phyloP scores from a whole-genome alignment of 2,329 filamentous ascomycete species.

The Colletotrichum phormii region DNA sequence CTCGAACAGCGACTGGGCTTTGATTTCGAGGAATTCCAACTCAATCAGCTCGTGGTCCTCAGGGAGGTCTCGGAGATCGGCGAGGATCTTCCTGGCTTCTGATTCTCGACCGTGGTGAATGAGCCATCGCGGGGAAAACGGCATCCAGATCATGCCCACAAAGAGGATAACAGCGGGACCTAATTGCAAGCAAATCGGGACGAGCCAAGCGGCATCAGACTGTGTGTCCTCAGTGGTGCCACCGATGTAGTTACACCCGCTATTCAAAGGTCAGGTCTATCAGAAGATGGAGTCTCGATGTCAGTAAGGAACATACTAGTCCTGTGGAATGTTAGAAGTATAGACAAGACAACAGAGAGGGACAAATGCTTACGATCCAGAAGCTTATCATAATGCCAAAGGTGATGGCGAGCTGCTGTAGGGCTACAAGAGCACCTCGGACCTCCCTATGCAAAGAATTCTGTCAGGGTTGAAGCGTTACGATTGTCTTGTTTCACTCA shows the following conservation, averaged over 20 bases:
- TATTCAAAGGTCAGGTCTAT: conserved; percentile 44
- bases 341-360: neutral
- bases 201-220: conserved; percentile 77
- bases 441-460: conserved; percentile 43
- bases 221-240: conserved; percentile 61
- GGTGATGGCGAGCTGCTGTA: conserved; percentile 65
- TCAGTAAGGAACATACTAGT: neutral
- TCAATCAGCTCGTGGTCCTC: conserved; percentile 75
- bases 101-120: conserved; percentile 76
- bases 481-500: conserved; percentile 36
- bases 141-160: conserved; percentile 82
- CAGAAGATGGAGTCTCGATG: too few relatives aligned
- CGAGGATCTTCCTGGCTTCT: conserved; percentile 73
- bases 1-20: conserved; percentile 82
- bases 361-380: conserved; percentile 59
- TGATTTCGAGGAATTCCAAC: conserved; percentile 86
- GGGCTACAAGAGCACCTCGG: conserved; percentile 56
- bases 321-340: conserved; percentile 13
- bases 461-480: too few relatives aligned
- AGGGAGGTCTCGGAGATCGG: conserved; percentile 71
- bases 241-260: conserved; percentile 74
- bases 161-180: conserved; percentile 74
- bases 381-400: conserved; percentile 75
- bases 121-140: conserved; percentile 82
- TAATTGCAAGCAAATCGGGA: conserved; percentile 79